Percentiles rank a stretch among this genome's conserved stretches.
These are phyloP conservation scores for Suillus plorans DNA, from an alignment of 768 basidiomycete species.

Conservation along the genomic window DNA sequence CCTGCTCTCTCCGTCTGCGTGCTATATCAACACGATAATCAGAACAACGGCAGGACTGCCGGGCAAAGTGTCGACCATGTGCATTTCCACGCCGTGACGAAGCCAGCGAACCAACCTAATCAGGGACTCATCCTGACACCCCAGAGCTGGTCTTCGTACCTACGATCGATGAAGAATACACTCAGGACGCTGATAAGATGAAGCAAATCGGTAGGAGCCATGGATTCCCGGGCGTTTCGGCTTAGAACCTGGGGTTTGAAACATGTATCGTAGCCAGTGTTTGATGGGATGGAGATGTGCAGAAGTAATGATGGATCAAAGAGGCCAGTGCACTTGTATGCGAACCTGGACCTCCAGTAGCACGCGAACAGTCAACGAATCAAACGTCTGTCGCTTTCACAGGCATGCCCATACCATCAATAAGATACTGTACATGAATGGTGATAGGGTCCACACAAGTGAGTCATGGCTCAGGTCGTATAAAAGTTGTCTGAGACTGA, in stretches of 20 bases:
- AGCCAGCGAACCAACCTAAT: constrained; percentile 12
- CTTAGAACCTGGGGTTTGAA: not conserved
- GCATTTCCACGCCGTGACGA: constrained; percentile 50
- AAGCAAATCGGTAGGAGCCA: not conserved
- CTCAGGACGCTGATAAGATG: not conserved
- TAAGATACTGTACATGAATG: constrained; percentile 86
- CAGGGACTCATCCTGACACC: not conserved
- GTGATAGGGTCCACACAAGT: constrained; percentile 55
- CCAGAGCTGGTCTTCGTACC: not conserved
- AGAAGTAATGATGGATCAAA: not conserved
- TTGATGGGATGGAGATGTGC: not conserved
- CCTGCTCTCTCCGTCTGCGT: not conserved
- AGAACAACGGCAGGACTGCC: constrained; percentile 63
- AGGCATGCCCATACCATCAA: constrained; percentile 61
- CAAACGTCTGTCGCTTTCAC: constrained; percentile 5
- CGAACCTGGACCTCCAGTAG: too few species aligned
- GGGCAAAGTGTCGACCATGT: constrained; percentile 48
- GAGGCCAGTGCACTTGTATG: not conserved
- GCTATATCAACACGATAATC: not conserved
- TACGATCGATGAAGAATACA: not conserved
- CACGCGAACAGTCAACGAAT: not conserved
- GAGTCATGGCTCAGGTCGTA: constrained; percentile 19
- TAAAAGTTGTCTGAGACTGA: constrained; percentile 20
- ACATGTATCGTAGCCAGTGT: too few species aligned
- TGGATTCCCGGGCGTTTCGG: not conserved